Evolutionary conservation across 495 filamentous ascomycete genomes (phyloP), one percentile per base, ranked within the genome.

Genomic region (Aspergillus incahuasiensis): DNA sequence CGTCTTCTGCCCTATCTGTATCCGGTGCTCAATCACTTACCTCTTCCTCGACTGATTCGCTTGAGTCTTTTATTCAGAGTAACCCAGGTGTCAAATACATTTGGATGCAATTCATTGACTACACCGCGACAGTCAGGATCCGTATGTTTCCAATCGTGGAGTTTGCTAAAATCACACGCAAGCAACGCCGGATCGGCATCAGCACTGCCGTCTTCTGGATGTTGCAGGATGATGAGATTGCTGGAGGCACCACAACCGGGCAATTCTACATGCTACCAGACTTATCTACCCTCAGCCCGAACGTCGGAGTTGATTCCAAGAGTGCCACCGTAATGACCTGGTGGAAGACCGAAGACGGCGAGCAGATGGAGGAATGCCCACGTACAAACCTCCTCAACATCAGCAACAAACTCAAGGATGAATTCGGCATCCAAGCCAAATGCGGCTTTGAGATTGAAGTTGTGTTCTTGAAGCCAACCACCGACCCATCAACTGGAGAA

Each of bases 361-460:
- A 52, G 7, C 47, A 52, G 0, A 42, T 73, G 13, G 63, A 68
- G 18, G 71, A 72, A 4, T 89, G 88, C 62, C 84, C 86, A 0
- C 74, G 90, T 20, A 78, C 75, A 6, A 58, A 82, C 28, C 70
- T 89, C 38, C 70, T 75, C 3, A 71, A 70, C 21, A 72, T 84
- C 13, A 62, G 87, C 12, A 67, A 76, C n/a, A 61, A 60, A 34
- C 34, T 50, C 19, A 55, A 95, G 85, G 6, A 90, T 75, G 18
- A 96, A 83, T 67, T 95, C 91, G 32, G 92, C 83, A 68, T 95
- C 91, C 61, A 92, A 92, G 4, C 91, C 91, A 24, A 89, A 64
- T 1, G 86, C 72, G 35, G 91, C 80, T 22, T 79, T 62, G 32
- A 81, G 71, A 8, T 70, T 63, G 22, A 67, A 59, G 15, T 72